Evolutionary conservation across 2,329 filamentous ascomycete species (phyloP).

Genomic region (Hysterium pulicare): DNA sequence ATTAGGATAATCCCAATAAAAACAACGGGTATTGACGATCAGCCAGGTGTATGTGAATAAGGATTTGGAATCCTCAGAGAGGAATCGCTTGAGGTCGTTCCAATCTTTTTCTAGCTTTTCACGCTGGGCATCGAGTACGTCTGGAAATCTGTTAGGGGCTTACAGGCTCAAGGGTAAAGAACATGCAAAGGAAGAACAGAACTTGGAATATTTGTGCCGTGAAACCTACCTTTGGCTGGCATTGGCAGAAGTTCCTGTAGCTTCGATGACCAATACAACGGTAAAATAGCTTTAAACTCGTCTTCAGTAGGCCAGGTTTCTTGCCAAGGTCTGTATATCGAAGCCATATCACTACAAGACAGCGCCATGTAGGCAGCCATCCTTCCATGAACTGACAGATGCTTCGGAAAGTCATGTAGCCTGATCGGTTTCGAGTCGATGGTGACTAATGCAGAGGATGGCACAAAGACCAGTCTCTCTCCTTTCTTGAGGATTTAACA

Average conservation of each 20-base stretch:
- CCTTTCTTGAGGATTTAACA: slow-evolving; percentile 47
- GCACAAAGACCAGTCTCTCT: slow-evolving; percentile 64
- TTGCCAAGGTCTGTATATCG: slow-evolving; percentile 55
- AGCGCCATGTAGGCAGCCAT: slow-evolving; percentile 67
- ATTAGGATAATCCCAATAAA: slow-evolving; percentile 52
- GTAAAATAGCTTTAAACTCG: slow-evolving; percentile 59
- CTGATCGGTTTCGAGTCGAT: slow-evolving; percentile 55
- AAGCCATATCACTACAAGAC: slow-evolving; percentile 39
- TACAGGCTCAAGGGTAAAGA: background rate
- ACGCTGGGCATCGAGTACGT: slow-evolving; percentile 55
- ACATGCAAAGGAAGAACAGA: background rate
- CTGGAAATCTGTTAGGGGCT: slow-evolving; percentile 4
- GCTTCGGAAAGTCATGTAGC: slow-evolving; percentile 47
- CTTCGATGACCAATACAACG: slow-evolving; percentile 51
- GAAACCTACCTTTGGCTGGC: slow-evolving; percentile 28
- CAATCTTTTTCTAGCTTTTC: slow-evolving; percentile 53
- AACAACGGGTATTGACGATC: slow-evolving; percentile 58
- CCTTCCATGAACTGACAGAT: slow-evolving; percentile 65
- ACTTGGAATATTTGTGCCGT: slow-evolving; percentile 3
- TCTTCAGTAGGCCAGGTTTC: slow-evolving; percentile 62
- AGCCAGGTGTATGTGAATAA: slow-evolving; percentile 57
- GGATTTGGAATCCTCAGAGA: slow-evolving; percentile 42
- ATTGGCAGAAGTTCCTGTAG: slow-evolving; percentile 41
- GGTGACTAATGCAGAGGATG: slow-evolving; percentile 61
- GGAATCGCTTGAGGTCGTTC: slow-evolving; percentile 40